Conservation (phyloP, 345 rosid genomes). For the Jatropha curcas region DNA sequence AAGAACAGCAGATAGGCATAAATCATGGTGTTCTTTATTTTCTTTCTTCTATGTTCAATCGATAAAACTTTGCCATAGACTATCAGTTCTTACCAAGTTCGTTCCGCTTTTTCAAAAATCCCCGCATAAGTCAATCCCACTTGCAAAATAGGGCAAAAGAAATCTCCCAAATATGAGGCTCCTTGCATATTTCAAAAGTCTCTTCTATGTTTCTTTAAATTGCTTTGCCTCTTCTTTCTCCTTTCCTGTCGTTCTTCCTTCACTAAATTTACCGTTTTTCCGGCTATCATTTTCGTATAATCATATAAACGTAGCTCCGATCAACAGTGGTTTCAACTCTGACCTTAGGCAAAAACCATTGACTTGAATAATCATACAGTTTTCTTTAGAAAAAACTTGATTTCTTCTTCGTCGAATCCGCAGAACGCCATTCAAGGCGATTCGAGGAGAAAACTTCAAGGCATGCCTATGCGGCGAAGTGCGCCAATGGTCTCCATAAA, state of each 20-base stretch:
- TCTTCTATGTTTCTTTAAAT: neutral
- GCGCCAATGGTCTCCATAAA: slow-evolving; percentile 47
- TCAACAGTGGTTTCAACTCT: neutral
- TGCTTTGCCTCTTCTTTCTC: slow-evolving; percentile 6
- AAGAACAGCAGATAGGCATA: neutral
- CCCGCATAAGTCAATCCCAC: slow-evolving; percentile 13
- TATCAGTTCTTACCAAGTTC: neutral
- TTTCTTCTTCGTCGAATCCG: slow-evolving; percentile 18
- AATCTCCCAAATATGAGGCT: slow-evolving; percentile 15
- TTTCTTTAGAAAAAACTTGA: neutral
- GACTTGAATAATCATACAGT: neutral
- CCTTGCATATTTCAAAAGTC: neutral
- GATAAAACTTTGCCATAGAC: slow-evolving; percentile 14
- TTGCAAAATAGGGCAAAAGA: slow-evolving; percentile 9
- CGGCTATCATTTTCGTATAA: slow-evolving; percentile 25
- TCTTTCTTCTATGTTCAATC: slow-evolving; percentile 6
- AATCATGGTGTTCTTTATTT: neutral
- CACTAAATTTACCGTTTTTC: slow-evolving; percentile 21
- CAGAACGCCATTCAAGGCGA: slow-evolving; percentile 25
- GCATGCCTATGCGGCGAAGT: slow-evolving; percentile 49
- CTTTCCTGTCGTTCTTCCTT: neutral
- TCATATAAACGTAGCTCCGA: slow-evolving; percentile 15
- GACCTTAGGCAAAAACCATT: neutral
- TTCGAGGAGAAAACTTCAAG: slow-evolving; percentile 37
- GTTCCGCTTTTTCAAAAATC: slow-evolving; percentile 1